phyloP scores from a whole-genome alignment of 768 basidiomycete species.

The Thelephora aurantiotincta region DNA sequence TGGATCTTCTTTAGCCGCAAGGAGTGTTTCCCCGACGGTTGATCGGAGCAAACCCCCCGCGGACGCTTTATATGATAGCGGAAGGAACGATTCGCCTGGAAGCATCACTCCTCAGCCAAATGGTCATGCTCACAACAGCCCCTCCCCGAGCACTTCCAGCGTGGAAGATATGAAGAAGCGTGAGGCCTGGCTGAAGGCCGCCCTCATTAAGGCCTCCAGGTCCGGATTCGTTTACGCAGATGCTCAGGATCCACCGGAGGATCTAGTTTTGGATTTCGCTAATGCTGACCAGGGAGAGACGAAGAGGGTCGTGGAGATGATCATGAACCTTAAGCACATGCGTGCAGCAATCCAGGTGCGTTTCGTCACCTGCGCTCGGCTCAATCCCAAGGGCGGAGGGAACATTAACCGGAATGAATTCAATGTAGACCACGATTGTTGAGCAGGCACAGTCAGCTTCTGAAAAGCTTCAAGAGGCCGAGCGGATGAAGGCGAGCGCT shows the following conservation, averaged over 20 bases:
- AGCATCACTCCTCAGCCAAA: slow-evolving; percentile 37
- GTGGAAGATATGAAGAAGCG: slow-evolving; percentile 63
- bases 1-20: slow-evolving; percentile 30
- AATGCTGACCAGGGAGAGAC: slow-evolving; percentile 30
- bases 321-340: slow-evolving; percentile 78
- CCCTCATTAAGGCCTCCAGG: slow-evolving; percentile 58
- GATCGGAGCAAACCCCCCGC: slow-evolving; percentile 41
- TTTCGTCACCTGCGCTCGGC: not conserved
- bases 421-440: slow-evolving; percentile 45
- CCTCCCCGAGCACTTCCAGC: not conserved
- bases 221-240: slow-evolving; percentile 61
- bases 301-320: slow-evolving; percentile 48
- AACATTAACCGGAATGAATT: not conserved
- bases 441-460: slow-evolving; percentile 70
- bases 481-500: slow-evolving; percentile 62
- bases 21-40: slow-evolving; percentile 44
- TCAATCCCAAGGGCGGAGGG: not conserved
- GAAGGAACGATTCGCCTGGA: slow-evolving; percentile 40
- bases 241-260: slow-evolving; percentile 22
- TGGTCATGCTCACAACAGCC: not conserved
- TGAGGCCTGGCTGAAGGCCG: slow-evolving; percentile 77
- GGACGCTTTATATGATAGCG: slow-evolving; percentile 44
- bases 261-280: slow-evolving; percentile 17
- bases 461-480: slow-evolving; percentile 66
- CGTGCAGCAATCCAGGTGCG: slow-evolving; percentile 76